A percentile compares a stretch with the other conserved stretches of the same genome.
phyloP scores from a whole-genome alignment of 805 yeast genomes.

The Sugiyamaella chiloensis region DNA sequence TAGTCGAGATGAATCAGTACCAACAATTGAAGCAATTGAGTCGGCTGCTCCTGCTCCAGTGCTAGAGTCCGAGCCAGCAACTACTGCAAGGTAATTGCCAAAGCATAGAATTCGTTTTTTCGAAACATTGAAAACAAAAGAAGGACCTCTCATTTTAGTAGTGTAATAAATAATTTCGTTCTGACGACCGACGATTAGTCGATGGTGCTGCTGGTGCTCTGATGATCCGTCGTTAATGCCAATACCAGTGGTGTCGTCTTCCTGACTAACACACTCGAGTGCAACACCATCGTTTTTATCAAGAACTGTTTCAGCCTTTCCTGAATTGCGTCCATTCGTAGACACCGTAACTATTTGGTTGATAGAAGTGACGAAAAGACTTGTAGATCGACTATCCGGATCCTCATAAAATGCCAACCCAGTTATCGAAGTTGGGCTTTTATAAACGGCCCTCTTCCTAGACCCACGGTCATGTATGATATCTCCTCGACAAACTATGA shows the following conservation, averaged over 20 bases:
- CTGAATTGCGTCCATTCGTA: slow-evolving; percentile 75
- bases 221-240: no score
- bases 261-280: slow-evolving; percentile 41
- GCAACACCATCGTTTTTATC: slow-evolving; percentile 47
- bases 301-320: slow-evolving; percentile 52
- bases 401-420: slow-evolving; percentile 55
- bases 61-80: slow-evolving; percentile 40
- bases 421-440: slow-evolving; percentile 76
- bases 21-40: slow-evolving; percentile 16
- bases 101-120: slow-evolving; percentile 52
- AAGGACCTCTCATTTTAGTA: slow-evolving; percentile 35
- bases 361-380: slow-evolving; percentile 70
- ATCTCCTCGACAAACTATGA: slow-evolving; percentile 83
- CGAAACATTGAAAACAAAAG: slow-evolving; percentile 54
- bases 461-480: slow-evolving; percentile 84
- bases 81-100: slow-evolving; percentile 54
- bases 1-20: slow-evolving; percentile 48
- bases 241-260: slow-evolving; percentile 12
- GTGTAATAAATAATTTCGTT: slow-evolving; percentile 65
- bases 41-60: slow-evolving; percentile 12
- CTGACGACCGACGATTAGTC: slow-evolving; percentile 61
- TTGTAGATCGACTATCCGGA: slow-evolving; percentile 15
- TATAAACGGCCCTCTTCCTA: slow-evolving; percentile 75
- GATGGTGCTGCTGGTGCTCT: no score
- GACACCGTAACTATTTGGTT: slow-evolving; percentile 65